Conservation (phyloP, 2,329 filamentous ascomycete species). For the Trichophyton equinum region DNA sequence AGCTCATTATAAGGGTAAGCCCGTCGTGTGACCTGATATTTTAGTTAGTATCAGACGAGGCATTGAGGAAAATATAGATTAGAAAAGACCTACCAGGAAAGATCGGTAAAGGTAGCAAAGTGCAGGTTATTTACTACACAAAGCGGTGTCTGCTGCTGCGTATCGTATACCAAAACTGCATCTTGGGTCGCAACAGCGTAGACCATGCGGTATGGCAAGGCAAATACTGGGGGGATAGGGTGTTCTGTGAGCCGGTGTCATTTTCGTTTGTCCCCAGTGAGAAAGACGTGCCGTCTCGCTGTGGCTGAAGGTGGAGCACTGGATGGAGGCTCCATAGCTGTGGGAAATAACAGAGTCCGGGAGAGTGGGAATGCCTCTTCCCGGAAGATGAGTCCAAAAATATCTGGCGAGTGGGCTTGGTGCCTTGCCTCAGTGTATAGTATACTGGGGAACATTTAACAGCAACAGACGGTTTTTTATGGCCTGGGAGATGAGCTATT, state of each 20-base stretch:
- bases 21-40: slow-evolving; percentile 58
- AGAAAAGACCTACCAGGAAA: slow-evolving; percentile 63
- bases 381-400: slow-evolving; percentile 85
- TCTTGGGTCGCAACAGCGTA: slow-evolving; percentile 97
- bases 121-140: slow-evolving; percentile 95
- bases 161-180: slow-evolving; percentile 88
- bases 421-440: slow-evolving; percentile 62
- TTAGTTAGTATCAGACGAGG: slow-evolving; percentile 14
- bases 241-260: slow-evolving; percentile 37
- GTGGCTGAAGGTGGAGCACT: slow-evolving; percentile 36
- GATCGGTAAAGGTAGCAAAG: slow-evolving; percentile 91
- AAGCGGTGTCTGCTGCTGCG: slow-evolving; percentile 85
- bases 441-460: slow-evolving; percentile 86
- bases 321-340: slow-evolving; percentile 71
- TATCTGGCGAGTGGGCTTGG: slow-evolving; percentile 67
- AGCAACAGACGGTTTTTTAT: slow-evolving; percentile 95
- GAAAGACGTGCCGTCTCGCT: slow-evolving; percentile 42
- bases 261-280: slow-evolving; percentile 38
- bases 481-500: slow-evolving; percentile 84
- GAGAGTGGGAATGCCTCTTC: slow-evolving; percentile 72
- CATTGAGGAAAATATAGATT: not conserved
- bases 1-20: slow-evolving; percentile 78
- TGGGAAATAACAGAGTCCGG: slow-evolving; percentile 59
- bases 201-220: slow-evolving; percentile 80
- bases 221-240: slow-evolving; percentile 55